phyloP scores from a whole-genome alignment of 2,329 filamentous ascomycete genomes.

The Nemania sp. region DNA sequence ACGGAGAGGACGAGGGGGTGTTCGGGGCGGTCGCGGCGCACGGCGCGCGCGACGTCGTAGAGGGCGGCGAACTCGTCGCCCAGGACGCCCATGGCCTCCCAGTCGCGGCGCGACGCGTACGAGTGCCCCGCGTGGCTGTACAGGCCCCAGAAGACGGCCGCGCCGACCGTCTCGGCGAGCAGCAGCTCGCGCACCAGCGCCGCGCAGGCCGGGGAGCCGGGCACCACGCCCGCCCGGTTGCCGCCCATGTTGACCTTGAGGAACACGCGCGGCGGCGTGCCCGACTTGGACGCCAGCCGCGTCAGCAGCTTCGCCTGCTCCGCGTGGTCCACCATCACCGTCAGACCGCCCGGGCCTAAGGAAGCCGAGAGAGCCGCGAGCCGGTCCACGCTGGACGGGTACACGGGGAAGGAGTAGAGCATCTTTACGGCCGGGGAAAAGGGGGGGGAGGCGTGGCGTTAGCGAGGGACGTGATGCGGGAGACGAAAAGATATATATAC shows the following conservation, averaged over 20 bases:
- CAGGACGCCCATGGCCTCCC: conserved; percentile 54
- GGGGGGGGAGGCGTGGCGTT: neutral
- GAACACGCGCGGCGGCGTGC: conserved; percentile 60
- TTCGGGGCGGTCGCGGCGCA: conserved; percentile 40
- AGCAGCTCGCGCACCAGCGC: conserved; percentile 53
- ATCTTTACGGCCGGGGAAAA: conserved; percentile 48
- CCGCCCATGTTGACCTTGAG: conserved; percentile 78
- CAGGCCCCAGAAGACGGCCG: conserved; percentile 60
- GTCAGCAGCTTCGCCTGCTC: conserved; percentile 59
- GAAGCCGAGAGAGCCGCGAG: conserved; percentile 59
- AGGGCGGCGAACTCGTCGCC: conserved; percentile 60
- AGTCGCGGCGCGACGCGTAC: conserved; percentile 62
- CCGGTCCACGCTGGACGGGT: conserved; percentile 62
- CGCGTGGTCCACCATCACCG: conserved; percentile 71
- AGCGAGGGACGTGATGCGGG: neutral
- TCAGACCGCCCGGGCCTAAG: conserved; percentile 61
- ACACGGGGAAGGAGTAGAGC: conserved; percentile 73
- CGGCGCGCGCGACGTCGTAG: conserved; percentile 47
- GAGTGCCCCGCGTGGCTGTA: conserved; percentile 77
- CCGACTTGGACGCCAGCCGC: conserved; percentile 47
- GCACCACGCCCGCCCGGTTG: conserved; percentile 69
- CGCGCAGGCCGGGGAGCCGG: conserved; percentile 51
- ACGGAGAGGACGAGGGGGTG: conserved; percentile 63
- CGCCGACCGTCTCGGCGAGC: conserved; percentile 45
- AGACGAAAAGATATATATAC: neutral